Percentiles rank a stretch among this genome's conserved stretches.
These are phyloP conservation scores for Skeletonema tropicum DNA, from an alignment of 108 stramenopile genomes.

Conservation along the genomic window DNA sequence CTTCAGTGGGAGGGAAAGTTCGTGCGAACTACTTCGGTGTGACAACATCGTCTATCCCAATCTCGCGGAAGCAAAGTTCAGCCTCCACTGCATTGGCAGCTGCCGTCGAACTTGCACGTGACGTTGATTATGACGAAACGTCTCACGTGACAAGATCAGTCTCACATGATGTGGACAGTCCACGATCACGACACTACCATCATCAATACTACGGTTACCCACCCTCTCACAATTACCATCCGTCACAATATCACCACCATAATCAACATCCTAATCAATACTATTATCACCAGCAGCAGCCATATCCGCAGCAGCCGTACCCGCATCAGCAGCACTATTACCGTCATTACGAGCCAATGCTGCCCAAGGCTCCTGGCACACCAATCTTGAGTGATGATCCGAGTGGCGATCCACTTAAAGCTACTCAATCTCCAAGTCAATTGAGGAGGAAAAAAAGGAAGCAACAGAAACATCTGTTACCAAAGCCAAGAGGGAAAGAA, in stretches of 20 bases:
- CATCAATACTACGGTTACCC: neutral
- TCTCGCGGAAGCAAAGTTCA: neutral
- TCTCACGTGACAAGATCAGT: conserved; percentile 5
- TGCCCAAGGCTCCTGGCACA: neutral
- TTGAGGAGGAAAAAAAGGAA: conserved; percentile 2
- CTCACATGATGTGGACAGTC: conserved; percentile 19
- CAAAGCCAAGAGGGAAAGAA: conserved; percentile 22
- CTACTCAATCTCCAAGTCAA: neutral
- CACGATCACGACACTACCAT: neutral
- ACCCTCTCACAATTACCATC: neutral
- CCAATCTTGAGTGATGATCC: conserved; percentile 14
- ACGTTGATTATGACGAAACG: neutral
- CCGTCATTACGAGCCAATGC: neutral
- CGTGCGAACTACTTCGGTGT: neutral
- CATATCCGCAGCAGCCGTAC: neutral
- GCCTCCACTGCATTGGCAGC: neutral
- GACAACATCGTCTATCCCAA: neutral
- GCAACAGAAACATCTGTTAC: conserved; percentile 23
- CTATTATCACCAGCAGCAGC: no score
- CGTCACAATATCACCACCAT: neutral
- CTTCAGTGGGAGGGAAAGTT: neutral
- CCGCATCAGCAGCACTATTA: neutral
- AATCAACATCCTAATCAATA: neutral
- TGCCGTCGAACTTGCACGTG: neutral
- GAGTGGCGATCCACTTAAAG: conserved; percentile 4